These are phyloP conservation scores for Grifola frondosa DNA, from an alignment of 1,284 basidiomycete species.

Conservation along the genomic window DNA sequence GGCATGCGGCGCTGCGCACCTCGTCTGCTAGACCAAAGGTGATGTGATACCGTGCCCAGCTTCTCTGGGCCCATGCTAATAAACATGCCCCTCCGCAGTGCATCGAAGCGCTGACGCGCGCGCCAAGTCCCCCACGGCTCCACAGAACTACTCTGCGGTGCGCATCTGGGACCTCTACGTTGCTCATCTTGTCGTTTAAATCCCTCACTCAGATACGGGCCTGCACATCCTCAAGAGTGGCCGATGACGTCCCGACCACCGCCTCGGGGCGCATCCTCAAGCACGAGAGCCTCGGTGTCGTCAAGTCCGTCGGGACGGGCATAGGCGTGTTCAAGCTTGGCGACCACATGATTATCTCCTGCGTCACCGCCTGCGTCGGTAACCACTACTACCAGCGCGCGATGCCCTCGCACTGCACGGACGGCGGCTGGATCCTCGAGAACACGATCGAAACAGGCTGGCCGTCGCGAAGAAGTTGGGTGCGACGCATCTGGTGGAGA, in stretches of 20 bases:
- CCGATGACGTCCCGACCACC: no score
- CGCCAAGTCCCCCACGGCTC: constrained; percentile 22
- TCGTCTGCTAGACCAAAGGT: no score
- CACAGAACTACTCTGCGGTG: constrained; percentile 29
- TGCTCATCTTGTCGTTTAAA: neutral
- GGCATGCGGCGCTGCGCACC: no score
- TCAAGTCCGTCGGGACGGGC: constrained; percentile 7
- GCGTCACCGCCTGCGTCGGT: constrained; percentile 21
- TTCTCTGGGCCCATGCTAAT: no score
- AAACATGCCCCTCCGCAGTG: no score
- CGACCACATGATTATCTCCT: constrained; percentile 18
- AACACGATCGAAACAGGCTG: constrained; percentile 28
- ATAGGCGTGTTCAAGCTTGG: constrained; percentile 4
- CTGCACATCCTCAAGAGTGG: constrained; percentile 32
- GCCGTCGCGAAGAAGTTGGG: constrained; percentile 20
- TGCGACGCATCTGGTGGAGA: constrained; percentile 26
- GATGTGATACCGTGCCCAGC: no score
- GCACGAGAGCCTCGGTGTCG: constrained; percentile 8
- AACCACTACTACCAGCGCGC: constrained; percentile 23
- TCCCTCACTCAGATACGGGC: constrained; percentile 21
- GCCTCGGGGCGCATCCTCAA: constrained; percentile 21
- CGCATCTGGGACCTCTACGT: constrained; percentile 1
- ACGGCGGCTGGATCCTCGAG: constrained; percentile 29
- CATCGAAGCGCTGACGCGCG: constrained; percentile 24
- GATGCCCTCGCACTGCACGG: constrained; percentile 26